Percentiles rank a stretch among this genome's conserved stretches.
Evolutionary conservation across 495 filamentous ascomycete genomes (phyloP).

Genomic region (Neurospora sp.): DNA sequence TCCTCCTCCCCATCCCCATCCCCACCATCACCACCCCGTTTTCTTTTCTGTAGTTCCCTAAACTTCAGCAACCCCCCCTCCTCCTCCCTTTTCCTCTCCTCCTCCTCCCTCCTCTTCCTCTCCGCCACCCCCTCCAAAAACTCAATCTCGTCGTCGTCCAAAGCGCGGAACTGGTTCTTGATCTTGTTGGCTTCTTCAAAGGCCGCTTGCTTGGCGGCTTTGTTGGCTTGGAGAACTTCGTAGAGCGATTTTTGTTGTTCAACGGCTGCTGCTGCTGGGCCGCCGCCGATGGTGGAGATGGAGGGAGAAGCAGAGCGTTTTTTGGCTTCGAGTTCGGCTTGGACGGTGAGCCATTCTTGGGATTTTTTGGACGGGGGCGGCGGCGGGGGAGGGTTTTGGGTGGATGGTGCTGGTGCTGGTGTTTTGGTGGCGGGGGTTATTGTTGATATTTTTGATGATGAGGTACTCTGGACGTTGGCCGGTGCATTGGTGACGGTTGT

Average conservation of each 20-base stretch:
- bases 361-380: constrained; percentile 6
- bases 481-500: background rate
- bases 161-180: constrained; percentile 86
- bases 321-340: constrained; percentile 59
- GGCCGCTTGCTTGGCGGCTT: constrained; percentile 93
- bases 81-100: constrained; percentile 61
- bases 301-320: background rate
- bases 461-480: background rate
- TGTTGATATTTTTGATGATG: background rate
- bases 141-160: constrained; percentile 90
- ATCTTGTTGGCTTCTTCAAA: constrained; percentile 84
- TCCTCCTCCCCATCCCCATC: constrained; percentile 12
- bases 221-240: constrained; percentile 86
- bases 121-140: constrained; percentile 75
- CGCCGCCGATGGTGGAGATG: background rate
- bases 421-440: background rate
- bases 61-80: constrained; percentile 63
- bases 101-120: constrained; percentile 60
- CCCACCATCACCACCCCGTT: constrained; percentile 36
- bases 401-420: background rate
- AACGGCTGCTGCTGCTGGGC: background rate
- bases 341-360: constrained; percentile 58
- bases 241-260: constrained; percentile 65
- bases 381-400: background rate
- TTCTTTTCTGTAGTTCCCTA: constrained; percentile 48